These are phyloP conservation scores for Triticum aestivum DNA, from an alignment of 176 grass and related monocot genomes.

Conservation along the genomic window DNA sequence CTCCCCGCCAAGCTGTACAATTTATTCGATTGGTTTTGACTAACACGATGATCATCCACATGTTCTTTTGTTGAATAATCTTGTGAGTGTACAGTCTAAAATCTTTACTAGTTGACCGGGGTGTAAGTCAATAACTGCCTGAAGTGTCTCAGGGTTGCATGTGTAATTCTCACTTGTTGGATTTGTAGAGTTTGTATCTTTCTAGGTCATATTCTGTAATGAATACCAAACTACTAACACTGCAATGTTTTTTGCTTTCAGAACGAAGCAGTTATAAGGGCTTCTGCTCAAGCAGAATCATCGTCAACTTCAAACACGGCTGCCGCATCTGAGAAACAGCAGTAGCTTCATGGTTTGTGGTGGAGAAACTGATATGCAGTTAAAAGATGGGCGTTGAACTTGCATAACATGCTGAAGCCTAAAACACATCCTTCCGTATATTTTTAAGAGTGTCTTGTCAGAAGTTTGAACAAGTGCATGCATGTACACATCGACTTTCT, in stretches of 20 bases:
- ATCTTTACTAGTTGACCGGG: background rate
- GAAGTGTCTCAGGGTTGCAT: background rate
- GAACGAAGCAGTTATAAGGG: constrained; percentile 57
- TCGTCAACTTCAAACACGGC: constrained; percentile 11
- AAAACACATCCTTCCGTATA: constrained; percentile 4
- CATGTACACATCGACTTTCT: constrained; percentile 18
- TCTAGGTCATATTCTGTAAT: background rate
- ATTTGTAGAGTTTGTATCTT: background rate
- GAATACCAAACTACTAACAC: background rate
- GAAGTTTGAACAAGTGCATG: constrained; percentile 19
- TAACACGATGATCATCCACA: background rate
- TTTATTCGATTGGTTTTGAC: background rate
- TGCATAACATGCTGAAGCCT: constrained; percentile 19
- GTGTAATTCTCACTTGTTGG: background rate
- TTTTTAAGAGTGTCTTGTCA: constrained; percentile 9
- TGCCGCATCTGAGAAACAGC: background rate
- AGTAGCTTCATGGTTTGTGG: background rate
- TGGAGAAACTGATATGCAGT: background rate
- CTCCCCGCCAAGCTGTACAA: background rate
- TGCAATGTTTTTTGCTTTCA: constrained; percentile 20
- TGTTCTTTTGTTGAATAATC: background rate
- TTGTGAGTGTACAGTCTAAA: background rate
- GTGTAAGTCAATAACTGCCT: background rate
- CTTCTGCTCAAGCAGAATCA: constrained; percentile 35
- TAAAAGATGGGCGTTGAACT: constrained; percentile 1